A percentile compares a stretch with the other conserved stretches of the same genome.
These are phyloP conservation scores for Ajuga reptans DNA, from an alignment of 305 asterid genomes.

Conservation along the genomic window DNA sequence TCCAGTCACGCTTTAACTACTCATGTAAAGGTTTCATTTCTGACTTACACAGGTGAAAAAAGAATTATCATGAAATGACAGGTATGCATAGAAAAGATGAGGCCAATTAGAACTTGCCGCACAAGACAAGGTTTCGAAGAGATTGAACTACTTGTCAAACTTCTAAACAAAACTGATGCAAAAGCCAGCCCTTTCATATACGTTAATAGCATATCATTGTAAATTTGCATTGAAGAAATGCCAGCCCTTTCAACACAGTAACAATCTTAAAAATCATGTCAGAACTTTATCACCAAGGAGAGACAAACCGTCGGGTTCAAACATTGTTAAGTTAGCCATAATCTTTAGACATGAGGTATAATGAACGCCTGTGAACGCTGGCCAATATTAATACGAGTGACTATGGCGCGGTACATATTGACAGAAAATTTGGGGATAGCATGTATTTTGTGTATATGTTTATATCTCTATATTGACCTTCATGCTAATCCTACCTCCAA, in stretches of 20 bases:
- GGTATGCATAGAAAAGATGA: not conserved
- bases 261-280: not conserved
- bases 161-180: not conserved
- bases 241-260: not conserved
- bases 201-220: not conserved
- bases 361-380: not conserved
- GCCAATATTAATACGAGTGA: not conserved
- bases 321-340: not conserved
- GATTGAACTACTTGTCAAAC: not conserved
- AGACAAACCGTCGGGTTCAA: not conserved
- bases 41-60: not conserved
- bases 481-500: slow-evolving; percentile 12
- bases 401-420: not conserved
- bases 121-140: not conserved
- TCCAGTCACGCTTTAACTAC: not conserved
- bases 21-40: not conserved
- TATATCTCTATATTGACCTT: not conserved
- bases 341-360: not conserved
- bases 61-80: not conserved
- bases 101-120: not conserved
- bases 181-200: not conserved
- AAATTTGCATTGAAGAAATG: not conserved
- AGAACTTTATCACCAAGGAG: not conserved
- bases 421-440: not conserved
- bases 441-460: not conserved